These are phyloP conservation scores for Fusarium concolor DNA, from an alignment of 2,329 filamentous ascomycete genomes.

Conservation along the genomic window DNA sequence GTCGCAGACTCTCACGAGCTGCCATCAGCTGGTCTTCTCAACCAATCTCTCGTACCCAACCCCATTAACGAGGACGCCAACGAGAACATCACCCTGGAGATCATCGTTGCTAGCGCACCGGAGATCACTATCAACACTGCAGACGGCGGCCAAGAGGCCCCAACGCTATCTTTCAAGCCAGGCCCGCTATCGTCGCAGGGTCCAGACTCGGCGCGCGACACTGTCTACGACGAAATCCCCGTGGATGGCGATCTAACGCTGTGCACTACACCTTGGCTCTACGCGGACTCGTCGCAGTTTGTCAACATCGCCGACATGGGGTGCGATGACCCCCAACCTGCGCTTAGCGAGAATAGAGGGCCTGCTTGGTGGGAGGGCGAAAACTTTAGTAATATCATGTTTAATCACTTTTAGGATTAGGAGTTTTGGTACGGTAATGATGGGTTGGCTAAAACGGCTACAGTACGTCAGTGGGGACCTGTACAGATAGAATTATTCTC, in stretches of 20 bases:
- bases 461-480: background rate
- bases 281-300: slow-evolving; percentile 56
- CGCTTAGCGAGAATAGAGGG: slow-evolving; percentile 41
- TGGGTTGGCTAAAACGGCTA: background rate
- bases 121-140: slow-evolving; percentile 64
- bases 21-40: slow-evolving; percentile 55
- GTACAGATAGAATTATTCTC: slow-evolving; percentile 15
- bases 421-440: too few relatives aligned
- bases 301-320: slow-evolving; percentile 53
- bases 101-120: slow-evolving; percentile 63
- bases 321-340: slow-evolving; percentile 47
- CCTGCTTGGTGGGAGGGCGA: slow-evolving; percentile 57
- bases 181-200: slow-evolving; percentile 39
- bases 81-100: slow-evolving; percentile 58
- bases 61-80: slow-evolving; percentile 48
- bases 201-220: slow-evolving; percentile 39
- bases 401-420: slow-evolving; percentile 52
- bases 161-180: slow-evolving; percentile 53
- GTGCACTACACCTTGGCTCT: slow-evolving; percentile 58
- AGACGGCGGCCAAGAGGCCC: slow-evolving; percentile 63
- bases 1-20: slow-evolving; percentile 52
- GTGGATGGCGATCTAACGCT: slow-evolving; percentile 54
- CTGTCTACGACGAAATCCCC: slow-evolving; percentile 46
- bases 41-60: slow-evolving; percentile 54
- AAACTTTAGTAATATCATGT: slow-evolving; percentile 54